These are phyloP conservation scores for Alternaria arbusti DNA, from an alignment of 2,329 filamentous ascomycete species.

Conservation along the genomic window DNA sequence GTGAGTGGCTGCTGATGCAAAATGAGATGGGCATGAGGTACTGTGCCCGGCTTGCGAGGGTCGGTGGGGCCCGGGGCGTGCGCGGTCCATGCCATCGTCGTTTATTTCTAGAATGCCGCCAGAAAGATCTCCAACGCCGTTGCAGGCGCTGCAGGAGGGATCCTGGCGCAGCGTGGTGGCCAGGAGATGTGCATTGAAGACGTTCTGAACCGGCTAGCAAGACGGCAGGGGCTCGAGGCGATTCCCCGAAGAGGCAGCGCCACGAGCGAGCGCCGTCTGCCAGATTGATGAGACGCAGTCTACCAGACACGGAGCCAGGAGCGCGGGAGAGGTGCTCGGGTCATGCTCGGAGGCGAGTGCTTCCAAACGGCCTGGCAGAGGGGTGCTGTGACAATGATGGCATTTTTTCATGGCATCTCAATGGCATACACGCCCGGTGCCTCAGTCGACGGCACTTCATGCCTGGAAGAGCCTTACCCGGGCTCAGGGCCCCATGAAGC, in stretches of 20 bases:
- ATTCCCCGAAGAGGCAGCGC: slow-evolving; percentile 43
- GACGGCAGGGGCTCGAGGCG: slow-evolving; percentile 35
- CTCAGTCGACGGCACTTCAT: slow-evolving; percentile 29
- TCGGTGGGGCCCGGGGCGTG: slow-evolving; percentile 29
- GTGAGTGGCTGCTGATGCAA: slow-evolving; percentile 51
- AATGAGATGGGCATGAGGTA: slow-evolving; percentile 46
- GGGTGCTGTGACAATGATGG: neutral
- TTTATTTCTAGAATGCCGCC: slow-evolving; percentile 52
- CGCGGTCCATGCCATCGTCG: slow-evolving; percentile 40
- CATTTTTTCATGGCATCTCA: slow-evolving; percentile 10
- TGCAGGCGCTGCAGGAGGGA: slow-evolving; percentile 45
- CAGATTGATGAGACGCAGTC: slow-evolving; percentile 41
- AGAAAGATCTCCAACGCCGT: slow-evolving; percentile 52
- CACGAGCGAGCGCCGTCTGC: slow-evolving; percentile 42
- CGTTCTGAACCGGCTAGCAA: slow-evolving; percentile 42
- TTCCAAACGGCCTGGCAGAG: slow-evolving; percentile 9
- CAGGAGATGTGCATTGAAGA: slow-evolving; percentile 46
- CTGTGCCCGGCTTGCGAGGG: slow-evolving; percentile 40
- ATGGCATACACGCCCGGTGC: slow-evolving; percentile 30
- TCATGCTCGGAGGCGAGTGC: slow-evolving; percentile 25
- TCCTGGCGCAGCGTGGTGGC: slow-evolving; percentile 45
- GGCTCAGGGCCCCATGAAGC: slow-evolving; percentile 24
- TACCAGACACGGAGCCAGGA: slow-evolving; percentile 35
- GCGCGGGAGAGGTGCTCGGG: slow-evolving; percentile 30
- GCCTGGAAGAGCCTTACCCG: slow-evolving; percentile 40